Base-by-base conservation (phyloP, 1,284 basidiomycete species). In the Leccinum angustisporum region DNA sequence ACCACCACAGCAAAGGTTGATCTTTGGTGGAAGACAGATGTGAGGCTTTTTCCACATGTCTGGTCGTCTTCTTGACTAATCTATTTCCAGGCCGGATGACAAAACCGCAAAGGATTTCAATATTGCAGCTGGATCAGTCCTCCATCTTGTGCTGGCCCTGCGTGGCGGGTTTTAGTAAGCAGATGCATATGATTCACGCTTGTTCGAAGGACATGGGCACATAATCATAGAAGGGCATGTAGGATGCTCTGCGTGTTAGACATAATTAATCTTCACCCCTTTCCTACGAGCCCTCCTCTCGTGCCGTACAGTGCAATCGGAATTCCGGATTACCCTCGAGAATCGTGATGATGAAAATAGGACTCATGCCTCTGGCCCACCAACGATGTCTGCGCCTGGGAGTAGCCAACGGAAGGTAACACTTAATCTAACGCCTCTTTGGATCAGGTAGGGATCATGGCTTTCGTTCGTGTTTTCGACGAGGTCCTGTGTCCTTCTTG, bases 11-110 rank as follows among this genome's bases (percentile, higher is more conserved):
- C 97, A 99, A 76, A 87, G 97, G 63, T 79, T 99, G 70, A 99
- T 99, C 76, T 98, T 92, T 76, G 80, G 87, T 70, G 97, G 97
- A 53, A 89, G 97, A 76, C 97, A 98, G 73, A 92, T 99, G 97
- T 98, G 71, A 75, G 94, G 84, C 21, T 40, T 18, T 55, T 53
- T 43, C 40, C 16, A 57, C 57, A 57, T 54, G 55, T 53, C 48
- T 40, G 31, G 56, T 25, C 27, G 33, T 54, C 27, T 56, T 61
- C 34, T 33, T 53, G 40, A 30, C 61, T 57, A 51, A 63, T n/a
- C 7, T 54, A 54, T n/a, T 2, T 64, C 33, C 43, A 90, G 86
- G 83, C 78, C 81, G 52, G 95, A 98, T 75, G 95, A 97, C 38
- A 96, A 96, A 85, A 88, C 87, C 9, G 91, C 92, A 27, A 84